Percentiles rank a stretch among this genome's conserved stretches.
Evolutionary conservation across 2,329 filamentous ascomycete species (phyloP).

Genomic region (Didymellaceae sp.): DNA sequence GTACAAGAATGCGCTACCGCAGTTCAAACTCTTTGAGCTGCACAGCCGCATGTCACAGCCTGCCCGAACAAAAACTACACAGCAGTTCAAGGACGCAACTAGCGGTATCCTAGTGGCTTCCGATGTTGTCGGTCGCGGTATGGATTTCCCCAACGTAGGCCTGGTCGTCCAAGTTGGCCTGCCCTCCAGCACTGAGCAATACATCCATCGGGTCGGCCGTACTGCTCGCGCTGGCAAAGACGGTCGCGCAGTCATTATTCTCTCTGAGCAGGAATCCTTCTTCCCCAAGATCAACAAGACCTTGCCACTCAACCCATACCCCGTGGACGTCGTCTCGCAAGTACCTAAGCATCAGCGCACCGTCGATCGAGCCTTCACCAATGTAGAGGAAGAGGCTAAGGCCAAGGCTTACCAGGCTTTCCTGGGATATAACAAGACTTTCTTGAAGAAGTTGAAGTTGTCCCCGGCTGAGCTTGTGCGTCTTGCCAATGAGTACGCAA

Average conservation of each 20-base stretch:
- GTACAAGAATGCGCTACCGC: conserved; percentile 42
- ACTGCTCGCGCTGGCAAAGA: conserved; percentile 54
- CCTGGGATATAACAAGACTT: conserved; percentile 57
- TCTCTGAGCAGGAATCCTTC: conserved; percentile 60
- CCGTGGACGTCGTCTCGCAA: conserved; percentile 49
- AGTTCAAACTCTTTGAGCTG: conserved; percentile 50
- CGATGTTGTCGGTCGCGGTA: conserved; percentile 55
- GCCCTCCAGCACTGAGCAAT: conserved; percentile 58
- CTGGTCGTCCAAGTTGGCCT: conserved; percentile 58
- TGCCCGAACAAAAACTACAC: conserved; percentile 52
- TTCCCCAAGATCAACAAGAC: conserved; percentile 58
- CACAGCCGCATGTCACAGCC: conserved; percentile 54
- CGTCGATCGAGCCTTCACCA: conserved; percentile 43
- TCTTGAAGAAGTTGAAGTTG: conserved; percentile 52
- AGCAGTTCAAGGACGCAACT: conserved; percentile 53
- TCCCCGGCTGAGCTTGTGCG: conserved; percentile 50
- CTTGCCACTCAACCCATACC: conserved; percentile 59
- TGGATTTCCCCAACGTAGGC: conserved; percentile 60
- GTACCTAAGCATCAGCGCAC: conserved; percentile 41
- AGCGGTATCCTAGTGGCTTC: conserved; percentile 61
- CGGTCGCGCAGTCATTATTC: conserved; percentile 61
- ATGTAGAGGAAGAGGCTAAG: conserved; percentile 51
- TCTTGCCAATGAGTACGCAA: conserved; percentile 53
- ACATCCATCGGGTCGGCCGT: conserved; percentile 51
- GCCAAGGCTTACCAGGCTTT: conserved; percentile 55